phyloP scores from a whole-genome alignment of 2,329 filamentous ascomycete species.

The Nannizziopsis arthrosporioides region DNA sequence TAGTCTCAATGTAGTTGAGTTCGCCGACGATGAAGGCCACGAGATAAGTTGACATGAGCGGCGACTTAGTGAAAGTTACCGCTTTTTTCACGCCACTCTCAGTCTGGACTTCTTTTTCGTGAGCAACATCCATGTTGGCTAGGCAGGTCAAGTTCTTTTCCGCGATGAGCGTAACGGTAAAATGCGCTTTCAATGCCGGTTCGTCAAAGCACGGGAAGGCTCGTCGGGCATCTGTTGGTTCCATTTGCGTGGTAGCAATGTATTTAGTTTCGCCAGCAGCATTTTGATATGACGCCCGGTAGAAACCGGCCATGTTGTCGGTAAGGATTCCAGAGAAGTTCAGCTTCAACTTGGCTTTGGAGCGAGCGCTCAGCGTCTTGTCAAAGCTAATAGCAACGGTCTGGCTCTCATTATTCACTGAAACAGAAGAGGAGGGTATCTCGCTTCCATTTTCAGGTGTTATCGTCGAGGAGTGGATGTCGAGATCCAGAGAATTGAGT shows the following conservation, averaged over 20 bases:
- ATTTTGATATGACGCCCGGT: slow-evolving; percentile 85
- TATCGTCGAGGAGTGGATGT: slow-evolving; percentile 64
- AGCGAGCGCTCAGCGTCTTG: slow-evolving; percentile 58
- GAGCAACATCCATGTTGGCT: slow-evolving; percentile 91
- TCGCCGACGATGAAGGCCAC: slow-evolving; percentile 89
- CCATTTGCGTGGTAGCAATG: slow-evolving; percentile 89
- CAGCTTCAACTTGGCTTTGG: slow-evolving; percentile 65
- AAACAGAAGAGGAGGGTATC: slow-evolving; percentile 52
- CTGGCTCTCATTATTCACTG: slow-evolving; percentile 68
- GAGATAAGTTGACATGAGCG: slow-evolving; percentile 91
- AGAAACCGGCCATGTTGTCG: slow-evolving; percentile 96
- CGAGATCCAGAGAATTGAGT: slow-evolving; percentile 76
- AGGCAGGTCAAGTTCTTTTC: slow-evolving; percentile 84
- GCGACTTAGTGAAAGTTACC: slow-evolving; percentile 84
- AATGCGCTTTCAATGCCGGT: slow-evolving; percentile 83
- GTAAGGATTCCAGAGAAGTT: slow-evolving; percentile 72
- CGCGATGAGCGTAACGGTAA: slow-evolving; percentile 80
- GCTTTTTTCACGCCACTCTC: slow-evolving; percentile 60
- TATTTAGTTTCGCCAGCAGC: slow-evolving; percentile 66
- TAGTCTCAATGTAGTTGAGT: slow-evolving; percentile 86
- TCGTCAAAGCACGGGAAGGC: slow-evolving; percentile 97
- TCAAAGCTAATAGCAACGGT: slow-evolving; percentile 70
- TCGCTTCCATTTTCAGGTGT: slow-evolving; percentile 45
- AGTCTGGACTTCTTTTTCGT: slow-evolving; percentile 61
- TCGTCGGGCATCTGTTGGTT: slow-evolving; percentile 82